These are phyloP conservation scores for Microdochium bolleyi DNA, from an alignment of 2,329 filamentous ascomycete species.

Conservation along the genomic window DNA sequence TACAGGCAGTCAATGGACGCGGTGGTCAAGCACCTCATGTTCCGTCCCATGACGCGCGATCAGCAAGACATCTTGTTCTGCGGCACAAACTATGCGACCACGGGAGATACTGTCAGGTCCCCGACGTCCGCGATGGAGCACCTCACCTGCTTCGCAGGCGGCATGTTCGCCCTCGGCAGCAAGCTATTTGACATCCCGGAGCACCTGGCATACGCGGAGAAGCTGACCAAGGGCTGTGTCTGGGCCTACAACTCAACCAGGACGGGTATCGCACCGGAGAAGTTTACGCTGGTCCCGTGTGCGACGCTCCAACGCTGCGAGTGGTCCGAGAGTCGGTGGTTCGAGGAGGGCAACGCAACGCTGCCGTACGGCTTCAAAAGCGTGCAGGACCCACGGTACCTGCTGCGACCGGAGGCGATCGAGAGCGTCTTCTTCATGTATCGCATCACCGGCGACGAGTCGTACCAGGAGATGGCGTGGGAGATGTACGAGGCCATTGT, in stretches of 20 bases:
- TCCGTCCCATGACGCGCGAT: constrained; percentile 57
- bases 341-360: constrained; percentile 9
- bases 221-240: constrained; percentile 45
- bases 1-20: constrained; percentile 54
- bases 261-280: constrained; percentile 52
- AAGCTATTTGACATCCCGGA: constrained; percentile 34
- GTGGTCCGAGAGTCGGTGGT: constrained; percentile 9
- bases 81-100: constrained; percentile 25
- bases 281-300: constrained; percentile 34
- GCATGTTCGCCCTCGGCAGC: constrained; percentile 36
- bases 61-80: constrained; percentile 57
- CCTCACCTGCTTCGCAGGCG: constrained; percentile 38
- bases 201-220: constrained; percentile 37
- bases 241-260: constrained; percentile 49
- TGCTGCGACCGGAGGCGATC: constrained; percentile 42
- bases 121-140: constrained; percentile 29
- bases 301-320: constrained; percentile 29
- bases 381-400: constrained; percentile 38
- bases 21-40: constrained; percentile 56
- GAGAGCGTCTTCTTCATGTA: constrained; percentile 47
- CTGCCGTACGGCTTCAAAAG: constrained; percentile 55
- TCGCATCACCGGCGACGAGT: constrained; percentile 37
- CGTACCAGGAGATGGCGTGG: constrained; percentile 44
- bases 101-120: constrained; percentile 11
- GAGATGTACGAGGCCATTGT: constrained; percentile 40